Conservation (phyloP, 164 flowering plant genomes). For the Vitis rotundifolia region DNA sequence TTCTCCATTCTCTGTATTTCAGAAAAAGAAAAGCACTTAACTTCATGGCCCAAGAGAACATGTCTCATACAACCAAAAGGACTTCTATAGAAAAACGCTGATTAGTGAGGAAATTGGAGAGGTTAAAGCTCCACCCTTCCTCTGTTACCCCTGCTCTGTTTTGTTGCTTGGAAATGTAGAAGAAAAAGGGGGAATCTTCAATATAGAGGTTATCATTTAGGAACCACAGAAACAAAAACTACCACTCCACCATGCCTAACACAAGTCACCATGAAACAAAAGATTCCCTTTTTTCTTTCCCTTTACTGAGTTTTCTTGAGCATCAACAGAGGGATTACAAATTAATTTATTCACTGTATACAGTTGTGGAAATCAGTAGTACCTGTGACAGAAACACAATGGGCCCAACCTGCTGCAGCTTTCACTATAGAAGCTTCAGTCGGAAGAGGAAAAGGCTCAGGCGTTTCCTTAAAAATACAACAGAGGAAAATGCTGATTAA, state of each 20-base stretch:
- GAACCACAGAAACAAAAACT: no score
- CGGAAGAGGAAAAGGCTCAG: conserved; percentile 94
- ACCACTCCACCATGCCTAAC: no score
- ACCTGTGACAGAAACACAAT: conserved; percentile 92
- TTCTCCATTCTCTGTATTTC: conserved; percentile 57
- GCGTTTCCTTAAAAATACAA: conserved; percentile 69
- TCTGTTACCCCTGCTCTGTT: no score
- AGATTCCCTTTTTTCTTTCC: not conserved
- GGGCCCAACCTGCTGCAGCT: conserved; percentile 99
- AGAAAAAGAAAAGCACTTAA: not conserved
- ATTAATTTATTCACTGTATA: no score
- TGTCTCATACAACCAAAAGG: not conserved
- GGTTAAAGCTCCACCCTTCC: no score
- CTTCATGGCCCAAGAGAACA: not conserved
- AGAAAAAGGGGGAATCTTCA: no score
- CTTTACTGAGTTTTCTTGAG: not conserved
- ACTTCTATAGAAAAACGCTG: not conserved
- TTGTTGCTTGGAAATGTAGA: no score
- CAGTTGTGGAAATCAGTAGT: conserved; percentile 1
- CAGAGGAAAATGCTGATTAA: conserved; percentile 4
- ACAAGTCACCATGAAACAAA: no score
- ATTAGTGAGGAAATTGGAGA: not conserved
- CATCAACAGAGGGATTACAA: not conserved
- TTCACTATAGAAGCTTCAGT: conserved; percentile 64
- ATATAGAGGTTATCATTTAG: no score